Evolutionary conservation across 495 filamentous ascomycete genomes (phyloP).

Genomic region (Lasiosphaeria ovina): DNA sequence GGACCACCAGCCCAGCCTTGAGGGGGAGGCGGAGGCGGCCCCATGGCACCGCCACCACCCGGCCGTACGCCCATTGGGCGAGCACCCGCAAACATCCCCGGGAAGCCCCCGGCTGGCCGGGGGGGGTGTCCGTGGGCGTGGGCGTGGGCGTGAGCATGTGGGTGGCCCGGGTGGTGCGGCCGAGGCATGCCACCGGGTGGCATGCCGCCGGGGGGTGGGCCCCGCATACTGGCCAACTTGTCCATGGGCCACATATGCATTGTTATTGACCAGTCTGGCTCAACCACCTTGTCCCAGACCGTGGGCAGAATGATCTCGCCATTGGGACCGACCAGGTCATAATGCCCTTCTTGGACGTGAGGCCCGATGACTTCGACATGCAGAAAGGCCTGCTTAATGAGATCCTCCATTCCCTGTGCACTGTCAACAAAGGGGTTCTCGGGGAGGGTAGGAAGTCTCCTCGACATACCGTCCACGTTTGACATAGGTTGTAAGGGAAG

Average conservation of each 20-base stretch:
- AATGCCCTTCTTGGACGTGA: constrained; percentile 81
- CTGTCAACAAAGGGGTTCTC: neutral
- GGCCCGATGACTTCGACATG: constrained; percentile 80
- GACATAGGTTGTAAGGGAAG: constrained; percentile 78
- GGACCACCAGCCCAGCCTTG: constrained; percentile 1
- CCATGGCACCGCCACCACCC: constrained; percentile 10
- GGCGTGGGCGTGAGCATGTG: constrained; percentile 4
- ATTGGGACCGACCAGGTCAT: constrained; percentile 79
- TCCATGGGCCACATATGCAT: constrained; percentile 98
- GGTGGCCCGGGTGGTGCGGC: constrained; percentile 3
- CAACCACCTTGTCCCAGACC: constrained; percentile 80
- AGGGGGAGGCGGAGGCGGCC: neutral
- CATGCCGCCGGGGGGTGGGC: constrained; percentile 14
- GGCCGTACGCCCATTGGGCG: constrained; percentile 19
- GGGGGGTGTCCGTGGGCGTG: neutral
- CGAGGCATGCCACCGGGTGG: constrained; percentile 1
- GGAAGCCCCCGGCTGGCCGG: too few relatives aligned
- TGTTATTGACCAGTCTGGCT: constrained; percentile 85
- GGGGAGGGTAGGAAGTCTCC: neutral
- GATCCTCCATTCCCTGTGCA: constrained; percentile 73
- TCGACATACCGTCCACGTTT: constrained; percentile 70
- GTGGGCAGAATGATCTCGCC: constrained; percentile 85
- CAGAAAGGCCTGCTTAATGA: constrained; percentile 84
- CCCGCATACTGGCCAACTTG: constrained; percentile 26
- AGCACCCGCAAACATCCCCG: too few relatives aligned